phyloP scores from a whole-genome alignment of 2,329 filamentous ascomycete species.

The Fusarium sp. region DNA sequence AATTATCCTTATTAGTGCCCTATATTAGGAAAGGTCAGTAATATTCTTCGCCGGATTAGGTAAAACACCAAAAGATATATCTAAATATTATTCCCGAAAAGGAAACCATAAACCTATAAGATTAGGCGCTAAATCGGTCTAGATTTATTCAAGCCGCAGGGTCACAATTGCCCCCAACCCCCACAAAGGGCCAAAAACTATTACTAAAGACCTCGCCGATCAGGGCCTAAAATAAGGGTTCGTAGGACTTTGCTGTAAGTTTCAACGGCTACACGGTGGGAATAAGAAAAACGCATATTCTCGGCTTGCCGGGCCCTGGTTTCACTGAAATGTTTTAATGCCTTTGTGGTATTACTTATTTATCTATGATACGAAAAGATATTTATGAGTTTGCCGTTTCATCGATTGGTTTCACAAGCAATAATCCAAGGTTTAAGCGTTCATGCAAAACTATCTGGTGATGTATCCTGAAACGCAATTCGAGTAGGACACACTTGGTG shows the following conservation, averaged over 20 bases:
- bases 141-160: no score
- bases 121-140: no score
- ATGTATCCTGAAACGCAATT: constrained; percentile 28
- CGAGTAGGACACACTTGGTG: constrained; percentile 16
- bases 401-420: constrained; percentile 32
- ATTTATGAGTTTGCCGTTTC: constrained; percentile 23
- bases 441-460: constrained; percentile 20
- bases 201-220: no score
- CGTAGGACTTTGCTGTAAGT: constrained; percentile 18
- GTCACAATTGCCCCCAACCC: no score
- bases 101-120: no score
- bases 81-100: no score
- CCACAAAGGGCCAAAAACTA: no score
- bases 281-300: constrained; percentile 17
- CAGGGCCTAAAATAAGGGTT: no score
- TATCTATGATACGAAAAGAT: background rate
- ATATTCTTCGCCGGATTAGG: no score
- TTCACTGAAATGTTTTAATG: background rate
- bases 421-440: constrained; percentile 7
- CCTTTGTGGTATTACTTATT: background rate
- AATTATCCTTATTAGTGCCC: no score
- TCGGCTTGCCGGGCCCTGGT: background rate
- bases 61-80: no score
- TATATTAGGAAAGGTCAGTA: no score
- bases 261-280: constrained; percentile 15